Evolutionary conservation across 106 monocot genomes (phyloP).

Genomic region (Chionographis japonica): DNA sequence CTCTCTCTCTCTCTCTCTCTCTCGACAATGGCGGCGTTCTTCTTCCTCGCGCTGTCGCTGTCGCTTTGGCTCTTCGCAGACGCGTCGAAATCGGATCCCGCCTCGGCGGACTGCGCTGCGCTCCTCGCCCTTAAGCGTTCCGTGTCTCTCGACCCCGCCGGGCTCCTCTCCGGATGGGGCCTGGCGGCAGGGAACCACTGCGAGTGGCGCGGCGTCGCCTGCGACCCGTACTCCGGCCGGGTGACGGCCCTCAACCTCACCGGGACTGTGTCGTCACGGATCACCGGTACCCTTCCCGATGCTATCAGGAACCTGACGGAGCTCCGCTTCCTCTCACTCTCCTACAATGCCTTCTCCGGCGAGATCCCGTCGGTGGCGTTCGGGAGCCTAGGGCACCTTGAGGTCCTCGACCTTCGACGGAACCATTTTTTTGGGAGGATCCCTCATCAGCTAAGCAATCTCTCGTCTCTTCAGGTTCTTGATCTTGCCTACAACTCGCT

Average conservation of each 20-base stretch:
- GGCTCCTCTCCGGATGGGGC: slow-evolving; percentile 30
- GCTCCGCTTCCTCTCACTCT: slow-evolving; percentile 28
- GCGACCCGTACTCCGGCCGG: slow-evolving; percentile 20
- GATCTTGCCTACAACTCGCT: slow-evolving; percentile 44
- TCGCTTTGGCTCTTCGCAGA: not conserved
- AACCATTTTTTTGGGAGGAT: slow-evolving; percentile 36
- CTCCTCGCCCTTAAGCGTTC: slow-evolving; percentile 32
- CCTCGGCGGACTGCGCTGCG: slow-evolving; percentile 4
- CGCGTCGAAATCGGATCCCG: not conserved
- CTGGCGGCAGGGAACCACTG: slow-evolving; percentile 24
- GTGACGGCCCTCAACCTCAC: slow-evolving; percentile 40
- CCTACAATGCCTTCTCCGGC: slow-evolving; percentile 18
- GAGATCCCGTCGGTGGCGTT: slow-evolving; percentile 12
- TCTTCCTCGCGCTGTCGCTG: slow-evolving; percentile 4
- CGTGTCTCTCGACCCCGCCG: slow-evolving; percentile 15
- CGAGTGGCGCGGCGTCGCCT: slow-evolving; percentile 47
- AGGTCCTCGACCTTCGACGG: slow-evolving; percentile 26
- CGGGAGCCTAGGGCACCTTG: slow-evolving; percentile 16
- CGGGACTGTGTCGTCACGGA: not conserved
- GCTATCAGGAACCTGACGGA: slow-evolving; percentile 26
- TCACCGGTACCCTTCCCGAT: slow-evolving; percentile 11
- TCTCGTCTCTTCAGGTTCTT: slow-evolving; percentile 22
- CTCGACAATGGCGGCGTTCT: slow-evolving; percentile 9
- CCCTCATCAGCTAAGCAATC: slow-evolving; percentile 15
- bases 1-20: not conserved